These are phyloP conservation scores for Sparassis latifolia DNA, from an alignment of 1,284 basidiomycete species.

Conservation along the genomic window DNA sequence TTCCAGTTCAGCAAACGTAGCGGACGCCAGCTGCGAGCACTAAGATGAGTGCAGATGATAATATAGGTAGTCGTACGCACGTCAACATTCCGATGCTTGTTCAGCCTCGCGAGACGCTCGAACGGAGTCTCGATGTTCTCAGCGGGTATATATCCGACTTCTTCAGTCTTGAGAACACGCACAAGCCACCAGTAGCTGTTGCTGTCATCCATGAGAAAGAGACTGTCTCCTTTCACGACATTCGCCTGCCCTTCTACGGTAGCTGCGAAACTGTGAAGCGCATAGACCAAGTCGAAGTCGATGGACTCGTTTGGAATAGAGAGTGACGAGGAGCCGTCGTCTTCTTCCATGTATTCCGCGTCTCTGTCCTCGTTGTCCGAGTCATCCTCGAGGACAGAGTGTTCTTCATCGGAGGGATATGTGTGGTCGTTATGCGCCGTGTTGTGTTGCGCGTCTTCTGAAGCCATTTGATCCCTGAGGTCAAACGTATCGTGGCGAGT, in stretches of 20 bases:
- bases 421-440: slow-evolving; percentile 47
- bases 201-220: slow-evolving; percentile 91
- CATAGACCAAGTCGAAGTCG: slow-evolving; percentile 87
- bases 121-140: slow-evolving; percentile 99
- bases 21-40: slow-evolving; percentile 54
- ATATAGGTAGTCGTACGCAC: slow-evolving; percentile 40
- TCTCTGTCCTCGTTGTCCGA: slow-evolving; percentile 61
- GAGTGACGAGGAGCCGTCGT: slow-evolving; percentile 74
- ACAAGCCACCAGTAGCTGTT: slow-evolving; percentile 99
- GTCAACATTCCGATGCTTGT: slow-evolving; percentile 97
- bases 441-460: slow-evolving; percentile 46
- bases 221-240: slow-evolving; percentile 92
- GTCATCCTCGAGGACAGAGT: slow-evolving; percentile 73
- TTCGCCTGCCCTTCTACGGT: slow-evolving; percentile 96
- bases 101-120: slow-evolving; percentile 89
- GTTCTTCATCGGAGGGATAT: slow-evolving; percentile 60
- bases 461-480: slow-evolving; percentile 56
- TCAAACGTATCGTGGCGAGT: slow-evolving; percentile 62
- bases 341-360: slow-evolving; percentile 61
- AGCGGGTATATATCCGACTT: slow-evolving; percentile 98
- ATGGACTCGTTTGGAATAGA: slow-evolving; percentile 88
- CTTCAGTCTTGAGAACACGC: slow-evolving; percentile 92
- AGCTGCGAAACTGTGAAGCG: slow-evolving; percentile 88
- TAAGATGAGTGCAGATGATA: slow-evolving; percentile 1
- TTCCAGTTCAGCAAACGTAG: slow-evolving; percentile 61